phyloP scores from a whole-genome alignment of 2,329 filamentous ascomycete genomes.

The Alternaria tenuissima region DNA sequence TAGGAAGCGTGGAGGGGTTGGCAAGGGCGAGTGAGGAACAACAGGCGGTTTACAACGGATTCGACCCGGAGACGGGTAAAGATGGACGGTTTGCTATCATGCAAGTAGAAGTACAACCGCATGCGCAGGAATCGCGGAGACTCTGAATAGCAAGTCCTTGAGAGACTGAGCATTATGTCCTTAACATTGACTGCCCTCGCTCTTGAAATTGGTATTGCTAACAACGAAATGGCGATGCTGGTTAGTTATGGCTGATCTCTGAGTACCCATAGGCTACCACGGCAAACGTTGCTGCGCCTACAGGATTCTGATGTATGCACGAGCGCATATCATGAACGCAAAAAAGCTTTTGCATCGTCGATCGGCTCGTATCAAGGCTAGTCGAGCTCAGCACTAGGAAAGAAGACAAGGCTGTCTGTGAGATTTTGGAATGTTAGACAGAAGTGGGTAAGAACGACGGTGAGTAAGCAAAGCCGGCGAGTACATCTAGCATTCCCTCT shows the following conservation, averaged over 20 bases:
- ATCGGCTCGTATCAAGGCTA: not conserved
- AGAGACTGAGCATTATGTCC: not conserved
- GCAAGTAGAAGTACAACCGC: conserved; percentile 17
- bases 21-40: conserved; percentile 22
- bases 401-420: not conserved
- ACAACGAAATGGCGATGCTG: not conserved
- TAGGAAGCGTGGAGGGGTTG: conserved; percentile 31
- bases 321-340: not conserved
- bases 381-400: not conserved
- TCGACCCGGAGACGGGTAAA: conserved; percentile 17
- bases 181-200: not conserved
- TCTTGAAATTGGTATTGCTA: not conserved
- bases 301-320: not conserved
- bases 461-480: not conserved
- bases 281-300: not conserved
- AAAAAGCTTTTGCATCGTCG: not conserved
- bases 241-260: not conserved
- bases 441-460: not conserved
- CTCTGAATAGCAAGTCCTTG: not conserved
- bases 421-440: not conserved
- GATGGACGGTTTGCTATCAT: conserved; percentile 5
- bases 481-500: not conserved
- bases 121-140: conserved; percentile 5
- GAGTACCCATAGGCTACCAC: not conserved
- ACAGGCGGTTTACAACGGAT: conserved; percentile 19